Base-by-base conservation (phyloP, 495 filamentous ascomycete genomes). In the Filosporella fistucella region DNA sequence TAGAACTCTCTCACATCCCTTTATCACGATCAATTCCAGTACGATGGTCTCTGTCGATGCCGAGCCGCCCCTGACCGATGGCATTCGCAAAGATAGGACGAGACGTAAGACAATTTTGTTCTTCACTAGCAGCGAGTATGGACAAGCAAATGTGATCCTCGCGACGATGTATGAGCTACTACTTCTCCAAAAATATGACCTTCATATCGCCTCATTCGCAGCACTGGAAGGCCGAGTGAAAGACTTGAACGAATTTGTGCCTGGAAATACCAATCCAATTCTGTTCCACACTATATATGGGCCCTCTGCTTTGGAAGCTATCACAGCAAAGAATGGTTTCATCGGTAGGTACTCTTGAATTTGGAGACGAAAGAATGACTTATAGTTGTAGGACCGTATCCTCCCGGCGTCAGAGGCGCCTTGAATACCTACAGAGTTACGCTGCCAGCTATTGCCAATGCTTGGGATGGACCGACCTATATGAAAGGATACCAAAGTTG, bases 71-170 rank as follows among this genome's bases (percentile, higher is more conserved):
- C n/a, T n/a, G n/a, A n/a, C n/a, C n/a, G n/a, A n/a, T n/a, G n/a
- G n/a, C n/a, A n/a, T n/a, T n/a, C n/a, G n/a, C n/a, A n/a, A n/a
- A n/a, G n/a, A n/a, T n/a, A n/a, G n/a, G n/a, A n/a, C 35, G 13
- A 21, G 35, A 7, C 37, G 47, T 5, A 52, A 45, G 33, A 13
- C 7, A 17, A 40, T 75, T 13, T 62, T 81, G 9, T 71, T 81
- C 40, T 57, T 81, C 47, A 76, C 77, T 5, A 77, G 74, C 62
- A 70, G 71, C 33, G 77, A 80, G 49, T 65, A 72, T 42, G 77
- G 77, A 14, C 73, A 78, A 45, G 69, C 71, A 21, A 80, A 79
- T 54, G 72, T 79, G 20, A 66, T 70, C 26, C 67, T 81, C 1
- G 76, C 77, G 9, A 67, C 73, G 1, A 66, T 66, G 17, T 68